Base-by-base conservation (phyloP, 345 rosid genomes). In the Angophora floribunda region DNA sequence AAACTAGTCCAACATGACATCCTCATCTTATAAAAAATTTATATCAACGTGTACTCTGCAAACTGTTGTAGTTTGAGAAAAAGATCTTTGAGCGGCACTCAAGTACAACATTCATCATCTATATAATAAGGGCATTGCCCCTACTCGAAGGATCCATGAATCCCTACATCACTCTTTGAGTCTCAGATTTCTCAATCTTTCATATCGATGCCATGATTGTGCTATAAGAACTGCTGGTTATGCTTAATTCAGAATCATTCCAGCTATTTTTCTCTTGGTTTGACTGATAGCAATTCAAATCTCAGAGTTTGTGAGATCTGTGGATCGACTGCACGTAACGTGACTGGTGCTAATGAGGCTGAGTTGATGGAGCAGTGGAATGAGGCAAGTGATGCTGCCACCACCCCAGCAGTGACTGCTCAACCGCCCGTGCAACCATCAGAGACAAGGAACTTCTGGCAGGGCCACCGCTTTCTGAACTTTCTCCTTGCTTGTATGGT, bases 271-370 rank as follows among this genome's bases (percentile, higher is more conserved):
- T 41, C 49, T 75, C 28, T 28, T 75, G 67, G 67, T 30, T 13
- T 52, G n/a, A 47, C 61, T 6, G 4, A 52, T 51, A 13, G 8
- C 32, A n/a, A 61, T 87, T n/a, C 85, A 79, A 88, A 4, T 90
- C 59, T 45, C 94, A 97, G 99, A 91, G 96, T 95, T 67, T 97
- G 99, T 89, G 99, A 97, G 94, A 97, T 97, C n/a, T 97, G 99
- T 50, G 98, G 99, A 85, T 93, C 98, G 30, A 88, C 94, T 41
- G 99, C 99, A 1, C 90, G 89, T 26, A 97, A 97, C 70, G 95
- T 97, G 86, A 92, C 92, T 78, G 95, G 94, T 87, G 90, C 88
- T 13, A 90, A 90, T 47, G 98, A 96, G 86, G 90, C 65, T 0
- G 98, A 92, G 89, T 51, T 90, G n/a, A 90, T 51, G 87, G 95